phyloP scores from a whole-genome alignment of 2,329 filamentous ascomycete genomes.

The Leptographium wingfieldii region DNA sequence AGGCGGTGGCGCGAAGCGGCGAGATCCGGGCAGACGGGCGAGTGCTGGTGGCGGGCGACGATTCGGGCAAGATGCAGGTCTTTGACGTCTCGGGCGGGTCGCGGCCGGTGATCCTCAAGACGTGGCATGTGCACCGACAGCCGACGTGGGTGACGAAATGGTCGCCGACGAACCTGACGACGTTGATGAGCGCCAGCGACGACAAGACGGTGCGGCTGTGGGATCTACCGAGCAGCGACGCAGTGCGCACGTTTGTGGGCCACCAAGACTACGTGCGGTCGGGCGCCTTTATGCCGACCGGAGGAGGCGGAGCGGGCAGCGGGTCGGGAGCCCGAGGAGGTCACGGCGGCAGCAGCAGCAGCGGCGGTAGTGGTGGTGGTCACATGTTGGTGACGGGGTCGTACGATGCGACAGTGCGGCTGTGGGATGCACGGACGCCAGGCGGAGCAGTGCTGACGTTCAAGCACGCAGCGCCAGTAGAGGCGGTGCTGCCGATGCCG shows the following conservation, averaged over 20 bases:
- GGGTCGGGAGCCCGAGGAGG: not conserved
- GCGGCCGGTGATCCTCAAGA: constrained; percentile 84
- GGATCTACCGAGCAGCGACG: constrained; percentile 75
- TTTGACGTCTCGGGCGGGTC: constrained; percentile 60
- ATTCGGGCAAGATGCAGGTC: constrained; percentile 83
- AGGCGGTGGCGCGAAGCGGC: constrained; percentile 79
- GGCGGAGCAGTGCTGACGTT: constrained; percentile 71
- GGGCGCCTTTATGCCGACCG: constrained; percentile 65
- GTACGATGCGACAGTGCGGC: constrained; percentile 84
- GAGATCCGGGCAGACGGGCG: constrained; percentile 81
- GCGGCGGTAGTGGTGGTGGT: constrained; percentile 22
- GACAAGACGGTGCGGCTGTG: constrained; percentile 87
- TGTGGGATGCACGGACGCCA: constrained; percentile 81
- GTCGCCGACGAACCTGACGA: constrained; percentile 78
- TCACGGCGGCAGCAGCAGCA: not conserved
- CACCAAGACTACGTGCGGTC: constrained; percentile 88
- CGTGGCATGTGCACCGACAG: constrained; percentile 89
- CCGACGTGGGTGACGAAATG: constrained; percentile 87
- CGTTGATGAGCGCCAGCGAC: constrained; percentile 79
- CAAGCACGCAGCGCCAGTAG: constrained; percentile 82
- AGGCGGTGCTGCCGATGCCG: constrained; percentile 76
- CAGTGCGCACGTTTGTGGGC: constrained; percentile 66
- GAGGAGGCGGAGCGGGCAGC: constrained; percentile 37
- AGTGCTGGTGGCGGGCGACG: constrained; percentile 82
- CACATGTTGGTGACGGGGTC: constrained; percentile 78